Evolutionary conservation across 1,139 yeast genomes (phyloP), one percentile per base, ranked within the genome.

Genomic region (Pichia sp.): DNA sequence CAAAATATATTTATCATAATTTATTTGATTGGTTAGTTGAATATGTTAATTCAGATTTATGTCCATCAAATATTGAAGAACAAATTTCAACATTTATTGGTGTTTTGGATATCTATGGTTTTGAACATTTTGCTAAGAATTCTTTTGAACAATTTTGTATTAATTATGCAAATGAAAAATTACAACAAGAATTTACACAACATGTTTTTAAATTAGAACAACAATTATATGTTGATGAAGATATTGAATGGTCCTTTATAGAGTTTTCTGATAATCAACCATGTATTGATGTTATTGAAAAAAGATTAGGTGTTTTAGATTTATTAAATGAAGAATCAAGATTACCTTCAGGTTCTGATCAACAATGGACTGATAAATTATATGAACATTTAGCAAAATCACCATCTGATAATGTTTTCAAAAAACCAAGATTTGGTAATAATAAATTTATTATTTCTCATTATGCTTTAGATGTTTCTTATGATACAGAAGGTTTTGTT

Each of bases 261-360:
- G 97, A 92, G 61, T 92, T 90, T 63, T 81, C 94, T 50, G 99
- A 92, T 66, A 94, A 94, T 66, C 97, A 92, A 71, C 97, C 97
- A 7, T 92, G 98, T 71, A 94, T 94, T 62, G 85, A 85, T 58
- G 76, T 92, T 59, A 92, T 92, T 62, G 99, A 92, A 70, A 84
- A 83, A 63, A 86, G 83, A 66, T 69, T 89, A 56, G 98, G 98
- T 66, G 82, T 92, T 51, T 73, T 92, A 56, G 80, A 96, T 0
- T 75, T 92, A 54, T 75, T 92, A 55, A 98, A 92, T 65, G 98
- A 92, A 73, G 98, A 92, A 69, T 85, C 96, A 27, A 79, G 97
- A 64, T 72, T 92, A 56, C 98, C 97, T 1, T 79, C 96, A 33
- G 98, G 98, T 59, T 80, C 84, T 53, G 98, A 92, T 64, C 89